phyloP scores from a whole-genome alignment of 1,139 yeast genomes.

The Yamadazyma epiphylla region DNA sequence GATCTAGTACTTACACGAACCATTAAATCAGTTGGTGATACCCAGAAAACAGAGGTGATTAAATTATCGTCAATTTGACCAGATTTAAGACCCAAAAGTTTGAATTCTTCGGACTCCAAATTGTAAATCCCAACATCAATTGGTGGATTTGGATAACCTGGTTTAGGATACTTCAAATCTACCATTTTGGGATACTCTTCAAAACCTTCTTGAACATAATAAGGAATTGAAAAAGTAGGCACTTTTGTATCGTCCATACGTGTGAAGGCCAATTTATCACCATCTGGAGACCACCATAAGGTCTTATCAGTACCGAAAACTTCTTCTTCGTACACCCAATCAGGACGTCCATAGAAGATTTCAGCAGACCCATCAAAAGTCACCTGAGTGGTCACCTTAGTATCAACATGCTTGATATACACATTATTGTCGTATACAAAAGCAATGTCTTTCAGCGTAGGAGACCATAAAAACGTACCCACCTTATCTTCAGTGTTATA shows the following conservation, averaged over 20 bases:
- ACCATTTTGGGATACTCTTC: slow-evolving; percentile 40
- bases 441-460: slow-evolving; percentile 61
- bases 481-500: slow-evolving; percentile 20
- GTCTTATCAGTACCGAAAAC: slow-evolving; percentile 48
- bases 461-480: slow-evolving; percentile 72
- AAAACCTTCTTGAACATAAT: slow-evolving; percentile 46
- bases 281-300: slow-evolving; percentile 59
- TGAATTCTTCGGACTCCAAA: slow-evolving; percentile 12
- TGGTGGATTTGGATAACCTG: slow-evolving; percentile 42
- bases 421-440: slow-evolving; percentile 66
- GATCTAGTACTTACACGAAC: slow-evolving; percentile 43
- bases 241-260: slow-evolving; percentile 51
- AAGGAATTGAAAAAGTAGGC: slow-evolving; percentile 50
- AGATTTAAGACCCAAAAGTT: slow-evolving; percentile 20
- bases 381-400: slow-evolving; percentile 24
- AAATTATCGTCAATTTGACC: slow-evolving; percentile 25
- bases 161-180: slow-evolving; percentile 43
- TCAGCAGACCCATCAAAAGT: slow-evolving; percentile 49
- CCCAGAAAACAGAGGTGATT: slow-evolving; percentile 45
- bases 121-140: slow-evolving; percentile 39
- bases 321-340: slow-evolving; percentile 65
- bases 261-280: slow-evolving; percentile 44
- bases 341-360: slow-evolving; percentile 54
- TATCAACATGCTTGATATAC: slow-evolving; percentile 28
- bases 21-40: slow-evolving; percentile 28